These are phyloP conservation scores for Hirsutella thompsonii DNA, from an alignment of 2,329 filamentous ascomycete genomes.

Conservation along the genomic window DNA sequence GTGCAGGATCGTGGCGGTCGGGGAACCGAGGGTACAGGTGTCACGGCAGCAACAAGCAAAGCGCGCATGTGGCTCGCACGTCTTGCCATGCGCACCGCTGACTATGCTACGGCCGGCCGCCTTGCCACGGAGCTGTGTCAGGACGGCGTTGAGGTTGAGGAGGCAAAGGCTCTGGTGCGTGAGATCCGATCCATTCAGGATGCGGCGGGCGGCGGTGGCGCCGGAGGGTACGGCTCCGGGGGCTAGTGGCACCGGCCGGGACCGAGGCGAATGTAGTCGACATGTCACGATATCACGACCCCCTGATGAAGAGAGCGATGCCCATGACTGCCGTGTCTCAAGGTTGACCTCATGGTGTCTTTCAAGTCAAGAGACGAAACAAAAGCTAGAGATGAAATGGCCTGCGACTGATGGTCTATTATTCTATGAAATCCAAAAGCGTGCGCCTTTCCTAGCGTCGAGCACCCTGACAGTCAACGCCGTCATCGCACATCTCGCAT, in stretches of 20 bases:
- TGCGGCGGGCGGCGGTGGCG: slow-evolving; percentile 15
- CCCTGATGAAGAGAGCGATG: background rate
- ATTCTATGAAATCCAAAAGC: too few relatives aligned
- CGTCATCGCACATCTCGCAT: too few relatives aligned
- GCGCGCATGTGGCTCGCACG: slow-evolving; percentile 88
- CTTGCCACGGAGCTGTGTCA: slow-evolving; percentile 86
- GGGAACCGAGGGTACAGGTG: slow-evolving; percentile 53
- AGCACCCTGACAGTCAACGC: too few relatives aligned
- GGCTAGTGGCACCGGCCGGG: slow-evolving; percentile 4
- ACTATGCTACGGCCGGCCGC: slow-evolving; percentile 64
- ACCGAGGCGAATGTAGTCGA: background rate
- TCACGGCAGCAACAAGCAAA: slow-evolving; percentile 83
- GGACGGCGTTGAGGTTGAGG: slow-evolving; percentile 91
- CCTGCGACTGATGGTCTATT: too few relatives aligned
- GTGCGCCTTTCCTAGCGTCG: too few relatives aligned
- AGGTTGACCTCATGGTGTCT: too few relatives aligned
- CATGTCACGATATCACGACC: background rate
- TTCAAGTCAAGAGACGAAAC: too few relatives aligned
- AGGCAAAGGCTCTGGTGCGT: slow-evolving; percentile 83
- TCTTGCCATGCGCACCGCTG: slow-evolving; percentile 62
- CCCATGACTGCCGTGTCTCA: too few relatives aligned
- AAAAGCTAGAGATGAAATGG: too few relatives aligned
- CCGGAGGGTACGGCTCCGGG: slow-evolving; percentile 12
- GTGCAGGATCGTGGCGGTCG: slow-evolving; percentile 16
- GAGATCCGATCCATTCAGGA: slow-evolving; percentile 73